Evolutionary conservation across 192 early-diverging fungal genomes (phyloP).

Genomic region (Chytriomyces sp.): DNA sequence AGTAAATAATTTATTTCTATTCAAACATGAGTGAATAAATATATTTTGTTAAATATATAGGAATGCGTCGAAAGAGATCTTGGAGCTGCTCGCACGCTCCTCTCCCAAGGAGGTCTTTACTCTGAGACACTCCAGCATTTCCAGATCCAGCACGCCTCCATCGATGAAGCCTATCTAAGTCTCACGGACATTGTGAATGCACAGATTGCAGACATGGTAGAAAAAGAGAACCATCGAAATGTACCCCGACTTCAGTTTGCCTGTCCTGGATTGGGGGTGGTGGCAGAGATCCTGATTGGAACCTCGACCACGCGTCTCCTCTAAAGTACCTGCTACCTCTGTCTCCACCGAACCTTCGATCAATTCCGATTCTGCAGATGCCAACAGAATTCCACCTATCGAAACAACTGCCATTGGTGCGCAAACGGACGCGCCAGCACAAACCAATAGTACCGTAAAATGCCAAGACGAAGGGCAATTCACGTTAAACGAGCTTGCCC

Average conservation of each 20-base stretch:
- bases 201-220: conserved; percentile 10
- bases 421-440: neutral
- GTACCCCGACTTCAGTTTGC: neutral
- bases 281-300: conserved; percentile 40
- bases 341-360: no score
- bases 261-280: conserved; percentile 34
- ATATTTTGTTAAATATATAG: conserved; percentile 84
- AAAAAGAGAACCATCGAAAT: neutral
- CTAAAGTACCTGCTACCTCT: neutral
- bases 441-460: neutral
- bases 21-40: conserved; percentile 86
- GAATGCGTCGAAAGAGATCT: conserved; percentile 5
- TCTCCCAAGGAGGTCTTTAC: neutral
- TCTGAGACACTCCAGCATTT: neutral
- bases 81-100: conserved; percentile 2
- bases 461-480: conserved; percentile 37
- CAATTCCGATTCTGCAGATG: no score
- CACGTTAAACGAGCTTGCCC: no score
- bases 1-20: conserved; percentile 54
- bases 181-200: conserved; percentile 69
- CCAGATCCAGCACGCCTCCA: conserved; percentile 5
- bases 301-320: neutral
- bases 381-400: no score
- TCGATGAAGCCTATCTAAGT: conserved; percentile 91
- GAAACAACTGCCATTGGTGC: neutral